These are phyloP conservation scores for Peronospora belbahrii DNA, from an alignment of 352 stramenopile species.

Conservation along the genomic window DNA sequence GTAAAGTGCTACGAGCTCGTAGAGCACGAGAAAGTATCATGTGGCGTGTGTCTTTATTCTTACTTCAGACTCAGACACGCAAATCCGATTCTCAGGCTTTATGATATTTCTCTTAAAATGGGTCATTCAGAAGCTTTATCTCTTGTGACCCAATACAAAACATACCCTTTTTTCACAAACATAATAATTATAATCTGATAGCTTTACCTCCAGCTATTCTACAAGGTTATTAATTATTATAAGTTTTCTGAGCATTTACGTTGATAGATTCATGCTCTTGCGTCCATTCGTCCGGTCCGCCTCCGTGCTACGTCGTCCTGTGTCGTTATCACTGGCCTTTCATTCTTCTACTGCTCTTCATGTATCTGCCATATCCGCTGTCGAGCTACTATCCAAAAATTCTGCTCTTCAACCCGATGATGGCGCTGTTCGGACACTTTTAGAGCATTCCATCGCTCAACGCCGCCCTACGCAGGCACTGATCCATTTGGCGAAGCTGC, in stretches of 20 bases:
- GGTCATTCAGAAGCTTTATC: no score
- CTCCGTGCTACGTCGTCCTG: constrained; percentile 7
- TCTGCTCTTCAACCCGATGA: neutral
- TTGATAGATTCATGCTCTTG: constrained; percentile 1
- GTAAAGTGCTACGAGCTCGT: constrained; percentile 10
- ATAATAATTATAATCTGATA: no score
- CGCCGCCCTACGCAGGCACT: constrained; percentile 29
- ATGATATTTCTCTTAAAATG: no score
- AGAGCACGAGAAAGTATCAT: constrained; percentile 14
- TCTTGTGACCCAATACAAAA: no score
- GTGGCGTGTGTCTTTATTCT: no score
- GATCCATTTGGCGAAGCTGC: constrained; percentile 28
- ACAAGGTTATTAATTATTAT: neutral
- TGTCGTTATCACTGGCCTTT: neutral
- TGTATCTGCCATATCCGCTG: neutral
- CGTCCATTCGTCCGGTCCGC: constrained; percentile 1
- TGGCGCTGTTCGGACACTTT: constrained; percentile 11
- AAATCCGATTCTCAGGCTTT: no score
- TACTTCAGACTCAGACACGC: no score
- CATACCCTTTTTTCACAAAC: no score
- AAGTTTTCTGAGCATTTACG: no score
- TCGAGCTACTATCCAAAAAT: neutral
- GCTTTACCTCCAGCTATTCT: neutral
- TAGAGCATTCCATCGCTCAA: constrained; percentile 35
- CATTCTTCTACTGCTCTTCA: constrained; percentile 5